These are phyloP conservation scores for Amylostereum areolatum DNA, from an alignment of 1,284 basidiomycete genomes.

Conservation along the genomic window DNA sequence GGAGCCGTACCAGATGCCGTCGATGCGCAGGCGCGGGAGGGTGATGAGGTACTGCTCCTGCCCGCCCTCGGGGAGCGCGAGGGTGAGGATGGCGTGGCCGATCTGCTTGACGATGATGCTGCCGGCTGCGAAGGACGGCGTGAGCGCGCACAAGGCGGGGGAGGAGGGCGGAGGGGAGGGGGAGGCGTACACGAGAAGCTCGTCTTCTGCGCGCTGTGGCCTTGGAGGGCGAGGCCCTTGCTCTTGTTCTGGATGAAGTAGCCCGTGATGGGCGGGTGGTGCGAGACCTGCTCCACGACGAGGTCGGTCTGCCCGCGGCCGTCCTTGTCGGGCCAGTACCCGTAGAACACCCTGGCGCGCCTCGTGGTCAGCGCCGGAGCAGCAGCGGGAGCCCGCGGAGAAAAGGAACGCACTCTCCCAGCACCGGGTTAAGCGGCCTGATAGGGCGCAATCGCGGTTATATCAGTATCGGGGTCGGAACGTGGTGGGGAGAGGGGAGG, in stretches of 20 bases:
- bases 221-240: slow-evolving; percentile 78
- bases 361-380: slow-evolving; percentile 4
- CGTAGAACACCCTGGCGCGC: slow-evolving; percentile 74
- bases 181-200: slow-evolving; percentile 67
- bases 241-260: slow-evolving; percentile 81
- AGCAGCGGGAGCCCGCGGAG: not conserved
- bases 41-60: slow-evolving; percentile 87
- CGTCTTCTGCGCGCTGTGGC: slow-evolving; percentile 97
- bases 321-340: slow-evolving; percentile 79
- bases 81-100: slow-evolving; percentile 84
- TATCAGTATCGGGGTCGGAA: not conserved
- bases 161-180: slow-evolving; percentile 1
- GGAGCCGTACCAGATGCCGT: slow-evolving; percentile 52
- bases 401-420: slow-evolving; percentile 73
- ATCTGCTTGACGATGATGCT: slow-evolving; percentile 90
- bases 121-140: slow-evolving; percentile 33
- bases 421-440: slow-evolving; percentile 91
- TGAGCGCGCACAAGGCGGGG: not conserved
- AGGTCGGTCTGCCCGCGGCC: slow-evolving; percentile 83
- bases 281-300: slow-evolving; percentile 95
- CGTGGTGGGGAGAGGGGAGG: slow-evolving; percentile 1
- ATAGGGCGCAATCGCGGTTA: too few relatives aligned
- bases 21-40: slow-evolving; percentile 63
- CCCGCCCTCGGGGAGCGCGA: slow-evolving; percentile 52
- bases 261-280: slow-evolving; percentile 87